These are phyloP conservation scores for Coniferiporia weirii DNA, from an alignment of 1,284 basidiomycete genomes.

Conservation along the genomic window DNA sequence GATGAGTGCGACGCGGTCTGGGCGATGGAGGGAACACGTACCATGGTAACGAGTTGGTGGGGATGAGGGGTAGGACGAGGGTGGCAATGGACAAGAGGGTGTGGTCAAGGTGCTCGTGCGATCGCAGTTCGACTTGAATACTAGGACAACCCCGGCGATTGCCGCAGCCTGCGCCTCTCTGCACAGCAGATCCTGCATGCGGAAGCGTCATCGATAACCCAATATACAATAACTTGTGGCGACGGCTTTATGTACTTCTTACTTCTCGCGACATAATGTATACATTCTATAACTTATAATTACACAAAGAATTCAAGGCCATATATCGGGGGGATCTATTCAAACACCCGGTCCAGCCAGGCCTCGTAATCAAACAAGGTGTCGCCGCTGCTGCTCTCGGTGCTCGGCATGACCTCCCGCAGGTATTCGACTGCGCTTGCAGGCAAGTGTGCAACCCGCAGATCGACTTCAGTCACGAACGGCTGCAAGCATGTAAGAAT, in stretches of 20 bases:
- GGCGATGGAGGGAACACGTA: background rate
- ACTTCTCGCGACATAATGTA: background rate
- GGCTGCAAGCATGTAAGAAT: conserved; percentile 46
- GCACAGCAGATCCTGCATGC: background rate
- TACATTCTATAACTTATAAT: conserved; percentile 1
- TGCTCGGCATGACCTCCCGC: conserved; percentile 62
- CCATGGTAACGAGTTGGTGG: background rate
- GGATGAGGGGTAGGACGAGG: no score
- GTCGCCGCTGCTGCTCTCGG: conserved; percentile 49
- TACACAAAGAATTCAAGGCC: background rate
- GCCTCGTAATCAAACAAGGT: conserved; percentile 70
- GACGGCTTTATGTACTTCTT: no score
- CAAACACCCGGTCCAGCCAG: conserved; percentile 76
- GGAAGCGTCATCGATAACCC: background rate
- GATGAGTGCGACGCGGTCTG: background rate
- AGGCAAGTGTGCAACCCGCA: conserved; percentile 83
- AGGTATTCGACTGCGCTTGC: conserved; percentile 79
- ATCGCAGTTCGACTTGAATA: background rate
- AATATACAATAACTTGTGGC: background rate
- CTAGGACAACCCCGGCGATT: conserved; percentile 5
- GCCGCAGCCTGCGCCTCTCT: background rate
- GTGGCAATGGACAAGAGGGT: background rate
- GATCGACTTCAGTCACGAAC: conserved; percentile 90
- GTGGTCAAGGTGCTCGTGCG: background rate
- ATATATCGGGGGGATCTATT: conserved; percentile 28